phyloP scores from a whole-genome alignment of 2,329 filamentous ascomycete species.

The Orbilia javanica region DNA sequence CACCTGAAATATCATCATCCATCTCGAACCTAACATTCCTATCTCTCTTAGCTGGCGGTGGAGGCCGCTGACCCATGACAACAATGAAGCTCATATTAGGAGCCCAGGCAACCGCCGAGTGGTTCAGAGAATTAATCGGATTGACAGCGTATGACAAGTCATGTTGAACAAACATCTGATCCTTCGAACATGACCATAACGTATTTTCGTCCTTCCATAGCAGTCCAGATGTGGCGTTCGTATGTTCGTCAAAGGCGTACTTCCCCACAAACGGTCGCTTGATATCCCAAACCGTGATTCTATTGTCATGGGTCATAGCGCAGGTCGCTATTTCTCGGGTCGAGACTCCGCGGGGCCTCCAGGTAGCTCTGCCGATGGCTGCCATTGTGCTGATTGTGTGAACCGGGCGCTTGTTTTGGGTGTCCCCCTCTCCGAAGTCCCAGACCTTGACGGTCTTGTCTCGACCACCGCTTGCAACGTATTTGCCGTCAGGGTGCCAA shows the following conservation, averaged over 20 bases:
- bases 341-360: conserved; percentile 69
- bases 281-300: conserved; percentile 78
- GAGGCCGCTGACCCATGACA: conserved; percentile 58
- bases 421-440: conserved; percentile 74
- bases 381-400: conserved; percentile 74
- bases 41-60: conserved; percentile 57
- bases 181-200: conserved; percentile 75
- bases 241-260: conserved; percentile 75
- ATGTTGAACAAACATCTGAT: conserved; percentile 74
- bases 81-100: conserved; percentile 61
- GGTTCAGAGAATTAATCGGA: conserved; percentile 73
- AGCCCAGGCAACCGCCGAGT: conserved; percentile 71
- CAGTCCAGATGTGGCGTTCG: conserved; percentile 71
- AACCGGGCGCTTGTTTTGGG: conserved; percentile 73
- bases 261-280: conserved; percentile 76
- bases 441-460: conserved; percentile 75
- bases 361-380: conserved; percentile 72
- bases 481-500: conserved; percentile 78
- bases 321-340: conserved; percentile 71
- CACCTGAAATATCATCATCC: conserved; percentile 60
- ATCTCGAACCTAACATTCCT: conserved; percentile 59
- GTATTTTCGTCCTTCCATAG: conserved; percentile 76
- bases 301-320: conserved; percentile 70
- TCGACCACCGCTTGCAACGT: conserved; percentile 72
- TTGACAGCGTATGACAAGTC: conserved; percentile 75